Evolutionary conservation across 2,329 filamentous ascomycete genomes (phyloP).

Genomic region (Trichophyton simii): DNA sequence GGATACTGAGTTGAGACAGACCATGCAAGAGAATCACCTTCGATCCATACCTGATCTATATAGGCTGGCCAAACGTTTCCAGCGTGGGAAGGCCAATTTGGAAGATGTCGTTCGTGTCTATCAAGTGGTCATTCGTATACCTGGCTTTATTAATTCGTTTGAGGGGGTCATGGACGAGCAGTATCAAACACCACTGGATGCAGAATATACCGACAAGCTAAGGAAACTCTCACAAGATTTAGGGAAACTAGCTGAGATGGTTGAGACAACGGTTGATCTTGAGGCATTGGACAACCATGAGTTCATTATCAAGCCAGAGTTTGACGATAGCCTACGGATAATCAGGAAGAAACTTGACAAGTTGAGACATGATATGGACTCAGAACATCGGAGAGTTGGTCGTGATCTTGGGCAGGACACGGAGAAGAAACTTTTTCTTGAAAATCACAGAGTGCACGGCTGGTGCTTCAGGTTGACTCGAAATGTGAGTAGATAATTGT

Average conservation of each 20-base stretch:
- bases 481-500: slow-evolving; percentile 27
- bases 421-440: slow-evolving; percentile 97
- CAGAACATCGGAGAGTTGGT: slow-evolving; percentile 64
- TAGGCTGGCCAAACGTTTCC: slow-evolving; percentile 84
- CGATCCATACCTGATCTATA: slow-evolving; percentile 90
- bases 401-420: slow-evolving; percentile 76
- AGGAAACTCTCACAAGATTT: slow-evolving; percentile 64
- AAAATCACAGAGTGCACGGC: slow-evolving; percentile 89
- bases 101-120: slow-evolving; percentile 95
- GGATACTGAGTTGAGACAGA: slow-evolving; percentile 86
- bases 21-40: slow-evolving; percentile 91
- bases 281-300: slow-evolving; percentile 93
- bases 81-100: slow-evolving; percentile 76
- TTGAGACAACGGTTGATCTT: slow-evolving; percentile 93
- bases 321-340: slow-evolving; percentile 76
- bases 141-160: slow-evolving; percentile 76
- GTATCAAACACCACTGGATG: slow-evolving; percentile 76
- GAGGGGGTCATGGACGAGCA: slow-evolving; percentile 92
- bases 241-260: slow-evolving; percentile 87
- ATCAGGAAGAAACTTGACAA: slow-evolving; percentile 86
- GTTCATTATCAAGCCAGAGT: slow-evolving; percentile 97
- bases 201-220: slow-evolving; percentile 75
- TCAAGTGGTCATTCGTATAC: slow-evolving; percentile 82
- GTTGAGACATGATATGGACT: slow-evolving; percentile 67
- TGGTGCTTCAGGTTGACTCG: slow-evolving; percentile 93